Evolutionary conservation across 768 basidiomycete species (phyloP).

Genomic region (Sporobolomyces roseus): DNA sequence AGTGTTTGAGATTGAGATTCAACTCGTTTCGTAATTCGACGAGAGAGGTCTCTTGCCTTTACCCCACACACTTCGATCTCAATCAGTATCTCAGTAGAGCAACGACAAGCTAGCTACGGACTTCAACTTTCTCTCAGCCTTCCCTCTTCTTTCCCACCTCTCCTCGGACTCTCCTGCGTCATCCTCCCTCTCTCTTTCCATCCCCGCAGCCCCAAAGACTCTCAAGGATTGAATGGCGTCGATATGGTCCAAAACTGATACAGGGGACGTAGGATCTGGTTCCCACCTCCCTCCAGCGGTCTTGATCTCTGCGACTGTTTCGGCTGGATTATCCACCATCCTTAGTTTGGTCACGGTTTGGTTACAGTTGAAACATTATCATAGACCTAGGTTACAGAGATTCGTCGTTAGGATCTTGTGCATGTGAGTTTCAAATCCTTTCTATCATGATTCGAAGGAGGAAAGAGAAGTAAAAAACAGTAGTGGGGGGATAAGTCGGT

Average conservation of each 20-base stretch:
- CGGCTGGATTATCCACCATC: slow-evolving; percentile 65
- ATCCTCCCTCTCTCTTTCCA: background rate
- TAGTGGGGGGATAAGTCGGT: no score
- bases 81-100: no score
- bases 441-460: no score
- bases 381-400: slow-evolving; percentile 59
- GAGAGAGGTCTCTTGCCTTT: background rate
- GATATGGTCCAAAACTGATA: background rate
- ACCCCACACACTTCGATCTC: background rate
- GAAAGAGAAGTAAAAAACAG: no score
- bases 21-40: background rate
- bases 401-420: slow-evolving; percentile 93
- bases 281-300: slow-evolving; percentile 47
- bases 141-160: background rate
- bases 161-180: background rate
- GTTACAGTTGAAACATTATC: slow-evolving; percentile 78
- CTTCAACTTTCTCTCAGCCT: background rate
- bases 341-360: slow-evolving; percentile 71
- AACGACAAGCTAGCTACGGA: no score
- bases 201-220: background rate
- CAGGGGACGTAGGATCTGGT: slow-evolving; percentile 12
- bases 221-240: background rate
- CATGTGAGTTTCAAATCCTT: slow-evolving; percentile 60
- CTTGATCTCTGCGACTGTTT: slow-evolving; percentile 61
- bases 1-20: background rate